Base-by-base conservation (phyloP, 208 protist species). In the Leptomonas pyrrhocoris region DNA sequence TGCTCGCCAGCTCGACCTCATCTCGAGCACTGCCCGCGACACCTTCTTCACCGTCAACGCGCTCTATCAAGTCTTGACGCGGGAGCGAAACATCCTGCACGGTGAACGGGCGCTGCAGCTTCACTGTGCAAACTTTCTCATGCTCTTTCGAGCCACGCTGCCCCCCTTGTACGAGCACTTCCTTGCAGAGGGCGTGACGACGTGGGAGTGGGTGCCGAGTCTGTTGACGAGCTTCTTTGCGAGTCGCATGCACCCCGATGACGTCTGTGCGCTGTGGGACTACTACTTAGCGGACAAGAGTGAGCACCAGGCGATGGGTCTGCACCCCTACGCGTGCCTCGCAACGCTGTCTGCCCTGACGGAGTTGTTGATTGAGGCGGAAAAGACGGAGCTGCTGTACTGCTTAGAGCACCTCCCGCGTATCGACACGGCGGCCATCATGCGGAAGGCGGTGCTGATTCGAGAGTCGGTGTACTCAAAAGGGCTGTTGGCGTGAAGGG, bases 241-340 rank as follows among this genome's bases (percentile, higher is more conserved):
- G 4, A 86, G 77, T 21, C 78, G 81, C 38, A 68, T 96, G 65
- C 86, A 93, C 51, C 74, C 72, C 16, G 84, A 90, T 15, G 89
- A 96, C 65, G 60, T 94, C 46, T 77, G 92, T 43, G 81, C 81
- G 1, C 62, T 96, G 45, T 94, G 88, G 89, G 92, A 96, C 66
- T 74, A 63, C 51, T 94, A 96, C 46, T 63, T 96, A 8, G 83
- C 88, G 8, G 92, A 93, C 28, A 67, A 67, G 53, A 70, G 58
- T 36, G 68, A 74, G 48, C 48, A 81, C 43, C 67, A 83, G 30
- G 75, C 81, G 60, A 83, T 93, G 62, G 82, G 76, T 7, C 83
- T 94, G 46, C 92, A 96, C 61, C 77, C 82, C 4, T 96, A 88
- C 58, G 85, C 94, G 13, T 92, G 85, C 53, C 73, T 96, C 31